Base-by-base conservation (phyloP, 2,329 filamentous ascomycete species). In the Rhynchosporium graminicola region DNA sequence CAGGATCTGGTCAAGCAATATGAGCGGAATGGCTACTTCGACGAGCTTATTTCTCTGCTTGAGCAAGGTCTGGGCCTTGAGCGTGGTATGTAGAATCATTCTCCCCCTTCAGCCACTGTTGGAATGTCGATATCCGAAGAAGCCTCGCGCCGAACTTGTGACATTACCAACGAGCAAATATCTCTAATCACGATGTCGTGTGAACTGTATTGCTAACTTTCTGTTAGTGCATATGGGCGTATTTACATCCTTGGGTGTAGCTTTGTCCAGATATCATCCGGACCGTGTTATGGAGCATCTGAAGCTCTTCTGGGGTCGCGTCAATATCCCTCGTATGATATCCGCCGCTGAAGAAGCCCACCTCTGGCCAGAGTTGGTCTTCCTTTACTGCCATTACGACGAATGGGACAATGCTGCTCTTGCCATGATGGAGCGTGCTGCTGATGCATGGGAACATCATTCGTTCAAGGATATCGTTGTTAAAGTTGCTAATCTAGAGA, bases 381-480 rank as follows among this genome's bases (percentile, higher is more conserved):
- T 99, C 86, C 85, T 97, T 70, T 98, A 98, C 82, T 92, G 91
- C 76, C 95, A 99, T 79, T 98, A 97, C 73, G 96, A 99, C 69
- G 96, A 99, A 76, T 97, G 90, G 77, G 96, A 99, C 78, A 98
- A 99, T 74, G 95, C 95, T 50, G 92, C 93, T 54, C 84, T 99
- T 60, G 92, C 95, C 20, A 97, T 99, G 81, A 99, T 99, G 86
- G 95, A 99, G 81, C 91, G 92, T 70, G 91, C 95, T 12, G 89
- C 96, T 69, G 96, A 98, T 81, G 93, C 95, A 1, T 99, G 95
- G 95, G 96, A 99, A 77, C 95, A 99, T 79, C 92, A 97, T 76
- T 95, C 96, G 55, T 99, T 99, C 87, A 99, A 99, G 83, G 96
- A 99, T 75, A 98, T 96, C 57, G 84, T 97, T 62, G 87, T 97